Conservation (phyloP, 306 rosid genomes). For the Abrus pulchellus region DNA sequence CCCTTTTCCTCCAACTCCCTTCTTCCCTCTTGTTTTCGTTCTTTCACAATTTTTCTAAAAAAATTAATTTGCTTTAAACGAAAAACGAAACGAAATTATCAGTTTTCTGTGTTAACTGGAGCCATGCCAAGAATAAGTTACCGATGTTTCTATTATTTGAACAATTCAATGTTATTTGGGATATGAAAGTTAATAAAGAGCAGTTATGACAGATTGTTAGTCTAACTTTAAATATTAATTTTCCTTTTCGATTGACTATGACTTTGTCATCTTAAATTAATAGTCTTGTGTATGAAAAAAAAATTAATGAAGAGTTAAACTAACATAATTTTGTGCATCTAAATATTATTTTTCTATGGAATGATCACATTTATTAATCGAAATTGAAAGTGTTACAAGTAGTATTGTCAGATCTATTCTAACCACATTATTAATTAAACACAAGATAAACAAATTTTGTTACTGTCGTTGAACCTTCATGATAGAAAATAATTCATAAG, state of each 20-base stretch:
- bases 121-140: not conserved
- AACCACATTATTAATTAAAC: not conserved
- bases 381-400: not conserved
- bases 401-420: not conserved
- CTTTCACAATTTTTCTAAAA: no score
- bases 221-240: no score
- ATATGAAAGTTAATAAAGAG: not conserved
- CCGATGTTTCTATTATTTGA: not conserved
- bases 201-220: no score
- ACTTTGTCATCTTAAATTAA: not conserved
- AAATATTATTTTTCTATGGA: not conserved
- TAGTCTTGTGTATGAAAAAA: not conserved
- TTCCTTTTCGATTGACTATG: not conserved
- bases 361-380: not conserved
- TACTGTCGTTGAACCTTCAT: not conserved
- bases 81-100: no score
- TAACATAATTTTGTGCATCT: not conserved
- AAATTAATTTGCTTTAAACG: no score
- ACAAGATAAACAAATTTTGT: not conserved
- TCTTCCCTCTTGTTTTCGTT: no score
- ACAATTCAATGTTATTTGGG: not conserved
- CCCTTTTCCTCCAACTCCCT: no score
- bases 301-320: no score
- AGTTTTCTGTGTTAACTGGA: no score
- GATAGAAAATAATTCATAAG: slow-evolving; percentile 12